These are phyloP conservation scores for Tetraselmis chui DNA, from an alignment of 139 green algal species.

Conservation along the genomic window DNA sequence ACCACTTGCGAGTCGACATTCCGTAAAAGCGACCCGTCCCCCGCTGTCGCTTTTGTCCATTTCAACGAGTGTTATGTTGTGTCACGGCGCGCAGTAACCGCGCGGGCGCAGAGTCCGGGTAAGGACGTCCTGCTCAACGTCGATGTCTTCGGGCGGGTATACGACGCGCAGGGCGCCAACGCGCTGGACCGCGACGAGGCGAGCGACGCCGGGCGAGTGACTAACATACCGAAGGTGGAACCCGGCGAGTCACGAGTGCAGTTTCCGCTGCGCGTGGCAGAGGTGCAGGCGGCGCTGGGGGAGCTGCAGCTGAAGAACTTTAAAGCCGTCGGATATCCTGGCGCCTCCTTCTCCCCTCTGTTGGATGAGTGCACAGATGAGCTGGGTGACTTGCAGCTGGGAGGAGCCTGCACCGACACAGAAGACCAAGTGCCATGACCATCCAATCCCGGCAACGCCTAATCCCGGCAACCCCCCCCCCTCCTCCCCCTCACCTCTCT, in stretches of 20 bases:
- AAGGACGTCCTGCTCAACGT: conserved; percentile 5
- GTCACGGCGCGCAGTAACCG: conserved; percentile 5
- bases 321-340: conserved; percentile 1
- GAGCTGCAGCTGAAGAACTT: conserved; percentile 1
- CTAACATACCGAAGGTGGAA: conserved; percentile 1
- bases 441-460: too few species aligned
- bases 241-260: not conserved
- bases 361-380: not conserved
- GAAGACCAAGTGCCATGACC: not conserved
- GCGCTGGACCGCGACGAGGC: conserved; percentile 1
- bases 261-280: conserved; percentile 1
- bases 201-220: not conserved
- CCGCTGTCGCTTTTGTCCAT: too few species aligned
- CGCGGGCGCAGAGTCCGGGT: not conserved
- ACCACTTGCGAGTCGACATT: too few species aligned
- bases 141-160: conserved; percentile 10
- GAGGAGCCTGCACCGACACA: not conserved
- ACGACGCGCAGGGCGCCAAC: conserved; percentile 6
- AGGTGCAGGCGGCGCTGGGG: not conserved
- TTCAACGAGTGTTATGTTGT: too few species aligned
- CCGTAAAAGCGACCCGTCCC: too few species aligned
- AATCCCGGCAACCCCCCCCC: too few species aligned
- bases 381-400: not conserved
- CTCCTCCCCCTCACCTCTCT: too few species aligned
- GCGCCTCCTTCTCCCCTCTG: not conserved